Evolutionary conservation across 2,329 filamentous ascomycete species (phyloP).

Genomic region (Cylindrodendrum hubeiense): DNA sequence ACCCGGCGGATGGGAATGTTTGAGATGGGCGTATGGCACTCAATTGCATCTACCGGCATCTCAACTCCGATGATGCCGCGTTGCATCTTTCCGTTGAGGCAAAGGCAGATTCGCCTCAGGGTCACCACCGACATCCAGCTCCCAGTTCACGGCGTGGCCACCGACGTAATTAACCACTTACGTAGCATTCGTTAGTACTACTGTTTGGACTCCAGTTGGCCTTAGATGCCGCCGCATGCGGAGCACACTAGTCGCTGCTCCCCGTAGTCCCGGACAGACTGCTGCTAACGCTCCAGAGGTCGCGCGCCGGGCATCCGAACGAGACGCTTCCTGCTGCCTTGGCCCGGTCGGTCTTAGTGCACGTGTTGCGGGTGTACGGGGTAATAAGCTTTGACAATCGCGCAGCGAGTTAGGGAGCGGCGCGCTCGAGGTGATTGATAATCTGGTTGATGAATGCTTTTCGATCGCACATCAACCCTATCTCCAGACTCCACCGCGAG

Average conservation of each 20-base stretch:
- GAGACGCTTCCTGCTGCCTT: background rate
- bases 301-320: constrained; percentile 7
- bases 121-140: background rate
- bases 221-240: background rate
- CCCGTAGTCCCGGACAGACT: background rate
- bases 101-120: background rate
- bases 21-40: background rate
- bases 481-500: background rate
- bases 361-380: constrained; percentile 15
- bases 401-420: background rate
- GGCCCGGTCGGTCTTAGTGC: background rate
- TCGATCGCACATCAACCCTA: background rate
- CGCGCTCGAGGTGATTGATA: background rate
- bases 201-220: background rate
- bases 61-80: background rate
- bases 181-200: background rate
- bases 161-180: background rate
- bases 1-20: background rate
- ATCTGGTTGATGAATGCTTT: constrained; percentile 2
- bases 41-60: background rate
- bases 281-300: background rate
- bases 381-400: background rate
- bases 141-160: background rate
- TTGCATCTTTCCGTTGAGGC: background rate
- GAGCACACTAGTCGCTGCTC: background rate